Evolutionary conservation across 768 basidiomycete species (phyloP), one percentile per base, ranked within the genome.

Genomic region (Antrodiella citrinella): DNA sequence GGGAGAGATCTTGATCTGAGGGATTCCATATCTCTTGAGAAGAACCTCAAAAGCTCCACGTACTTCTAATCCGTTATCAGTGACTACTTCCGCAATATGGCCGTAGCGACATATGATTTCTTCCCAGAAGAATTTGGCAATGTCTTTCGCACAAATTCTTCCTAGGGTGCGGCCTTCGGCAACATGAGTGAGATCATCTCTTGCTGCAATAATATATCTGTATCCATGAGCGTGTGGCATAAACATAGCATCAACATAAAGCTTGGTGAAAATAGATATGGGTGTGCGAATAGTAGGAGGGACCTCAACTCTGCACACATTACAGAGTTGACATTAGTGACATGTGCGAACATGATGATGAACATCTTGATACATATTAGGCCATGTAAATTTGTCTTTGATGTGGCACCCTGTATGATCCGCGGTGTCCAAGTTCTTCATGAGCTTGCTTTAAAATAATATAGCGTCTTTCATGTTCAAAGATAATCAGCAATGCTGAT

Each of bases 41-140:
- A 71, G 58, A 43, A 55, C 56, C 1, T 57, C 39, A 2, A 67
- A 49, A 15, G 60, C 58, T 62, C 54, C 62, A 20, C 52, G 52
- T 0, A 54, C 57, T 35, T 58, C 61, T 1, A 57, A 15, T 4
- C 67, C 64, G 48, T 69, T 69, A 18, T 67, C 66, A 1, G 67
- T 67, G 2, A 58, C 51, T 2, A 66, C 50, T 45, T 60, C 40
- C 11, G 40, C 55, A 4, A 66, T 50, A 0, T 49, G 55, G 22
- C 67, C 67, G 40, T 65, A 69, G 2, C 63, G 51, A 45, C 63
- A 67, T 23, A 65, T 57, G 4, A 69, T 59, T 9, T 70, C 49
- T 44, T 65, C 62, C 56, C 59, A 66, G 3, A 69, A 58, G 47
- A 69, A 69, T 4, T 57, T 54, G 7, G 57, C 59, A 0, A 70